Evolutionary conservation across 1,284 basidiomycete genomes (phyloP).

Genomic region (Moniliophthora roreri): DNA sequence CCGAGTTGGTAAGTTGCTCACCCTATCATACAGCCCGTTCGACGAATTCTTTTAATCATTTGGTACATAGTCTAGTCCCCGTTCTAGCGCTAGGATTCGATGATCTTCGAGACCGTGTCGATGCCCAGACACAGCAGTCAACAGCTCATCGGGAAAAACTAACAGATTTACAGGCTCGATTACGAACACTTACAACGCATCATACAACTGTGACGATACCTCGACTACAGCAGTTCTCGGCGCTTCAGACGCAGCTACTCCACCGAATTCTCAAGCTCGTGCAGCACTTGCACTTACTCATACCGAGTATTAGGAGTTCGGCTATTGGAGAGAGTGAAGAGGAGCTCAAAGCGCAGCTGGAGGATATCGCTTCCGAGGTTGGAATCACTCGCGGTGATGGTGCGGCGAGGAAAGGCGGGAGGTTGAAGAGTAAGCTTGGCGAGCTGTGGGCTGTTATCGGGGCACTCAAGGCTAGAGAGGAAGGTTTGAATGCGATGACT

Average conservation of each 20-base stretch:
- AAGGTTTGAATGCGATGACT: constrained; percentile 38
- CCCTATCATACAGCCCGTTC: no score
- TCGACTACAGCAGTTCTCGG: constrained; percentile 65
- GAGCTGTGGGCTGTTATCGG: constrained; percentile 87
- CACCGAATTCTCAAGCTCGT: constrained; percentile 76
- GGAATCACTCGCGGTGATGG: constrained; percentile 43
- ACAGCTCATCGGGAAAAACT: constrained; percentile 71
- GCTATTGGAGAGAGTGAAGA: constrained; percentile 85
- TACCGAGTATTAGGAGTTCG: constrained; percentile 75
- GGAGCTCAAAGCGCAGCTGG: constrained; percentile 63
- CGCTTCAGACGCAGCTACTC: constrained; percentile 69
- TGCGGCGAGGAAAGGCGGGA: constrained; percentile 60
- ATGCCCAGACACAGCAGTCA: constrained; percentile 74
- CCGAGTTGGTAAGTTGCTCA: constrained; percentile 70
- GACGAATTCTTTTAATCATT: constrained; percentile 1
- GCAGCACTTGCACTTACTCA: constrained; percentile 77
- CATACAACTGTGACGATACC: constrained; percentile 72
- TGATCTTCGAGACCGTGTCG: constrained; percentile 78
- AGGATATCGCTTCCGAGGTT: constrained; percentile 51
- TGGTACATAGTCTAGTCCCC: constrained; percentile 67
- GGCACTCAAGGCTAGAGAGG: constrained; percentile 70
- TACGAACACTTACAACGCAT: constrained; percentile 62
- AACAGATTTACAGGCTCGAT: constrained; percentile 69
- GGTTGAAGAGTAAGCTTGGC: constrained; percentile 74
- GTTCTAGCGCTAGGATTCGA: constrained; percentile 83